Evolutionary conservation across 495 filamentous ascomycete genomes (phyloP), one percentile per base, ranked within the genome.

Genomic region (Trichocladium uniseriatum): DNA sequence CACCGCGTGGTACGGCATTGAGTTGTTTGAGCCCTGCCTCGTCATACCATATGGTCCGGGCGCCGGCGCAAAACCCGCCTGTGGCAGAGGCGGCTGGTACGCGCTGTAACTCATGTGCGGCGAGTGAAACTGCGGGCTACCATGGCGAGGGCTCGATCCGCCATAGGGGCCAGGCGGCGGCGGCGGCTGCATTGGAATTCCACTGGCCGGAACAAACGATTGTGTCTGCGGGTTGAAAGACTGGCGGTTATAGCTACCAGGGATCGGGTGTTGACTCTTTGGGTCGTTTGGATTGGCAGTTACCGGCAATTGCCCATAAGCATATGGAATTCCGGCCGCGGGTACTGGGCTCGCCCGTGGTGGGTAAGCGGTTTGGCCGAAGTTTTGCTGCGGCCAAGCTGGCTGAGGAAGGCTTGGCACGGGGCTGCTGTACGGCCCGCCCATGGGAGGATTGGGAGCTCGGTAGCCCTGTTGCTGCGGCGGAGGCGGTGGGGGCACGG

Each of bases 171-270:
- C 55, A 11, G 55, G 57, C 24, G 55, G 53, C 38, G 59, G 54
- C 48, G 65, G 55, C 21, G 60, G 54, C 45, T 64, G 56, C 72
- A 77, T 58, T 4, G 72, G 63, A 18, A 76, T 72, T 15, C 67
- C 61, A 54, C 57, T 72, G 9, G 76, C 74, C 18, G 90, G 90
- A 36, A 95, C 78, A 59, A 96, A 96, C 2, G 87, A 81, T 51
- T 89, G 84, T 10, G 86, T 95, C 65, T 94, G 89, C 0, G 90
- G 90, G 56, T 96, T 95, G 72, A 96, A 95, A 18, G 84, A 77
- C 58, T 87, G 84, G 19, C 88, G 74, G 59, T 81, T 84, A 64
- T 84, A 94, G 65, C 82, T 88, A 15, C 85, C 87, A 13, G 87
- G 86, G 36, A 94, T 76, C 24, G 85, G 82, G 61, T 92, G 86